Base-by-base conservation (phyloP, 257 asterid species). In the Handroanthus guayacan region DNA sequence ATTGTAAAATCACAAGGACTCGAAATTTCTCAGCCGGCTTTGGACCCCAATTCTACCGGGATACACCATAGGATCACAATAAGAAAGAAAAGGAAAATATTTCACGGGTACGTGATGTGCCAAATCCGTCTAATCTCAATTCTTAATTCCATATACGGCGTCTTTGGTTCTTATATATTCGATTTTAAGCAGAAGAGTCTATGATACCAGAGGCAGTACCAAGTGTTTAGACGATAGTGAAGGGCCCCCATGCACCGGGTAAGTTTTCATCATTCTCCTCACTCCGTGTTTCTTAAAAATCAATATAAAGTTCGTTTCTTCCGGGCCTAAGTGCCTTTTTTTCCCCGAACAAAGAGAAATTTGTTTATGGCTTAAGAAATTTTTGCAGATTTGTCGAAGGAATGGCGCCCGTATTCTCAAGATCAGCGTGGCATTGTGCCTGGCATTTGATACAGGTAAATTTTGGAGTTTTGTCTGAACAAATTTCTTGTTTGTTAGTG, bases 161-260 rank as follows among this genome's bases (percentile, higher is more conserved):
- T 77, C 34, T 73, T 58, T 78, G 80, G 41, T 75, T 71, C 84
- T 72, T 51, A 60, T 34, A 62, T 57, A 2, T 56, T 74, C 56
- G 69, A 11, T 50, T 69, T 84, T 77, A 83, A 72, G 87, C 97
- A 95, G 99, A 83, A 87, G 97, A 84, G 99, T 95, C 37, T 90
- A 89, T 47, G 96, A 90, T 74, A 75, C 39, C 52, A 87, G 96
- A 89, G 99, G 98, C 55, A 91, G 93, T 65, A 84, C 81, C 52
- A 93, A 84, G 76, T 93, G 99, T 84, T 88, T 92, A 38, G 92
- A 90, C 20, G 87, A 86, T 48, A 91, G 95, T 54, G 96, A 89
- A 64, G 98, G 97, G 41, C 99, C 99, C 8, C 99, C 99, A 43
- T 95, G 99, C 82, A 81, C 91, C 3, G 99, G 99, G 99, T 95